phyloP scores from a whole-genome alignment of 306 rosid genomes.

The Vigna trinervia region DNA sequence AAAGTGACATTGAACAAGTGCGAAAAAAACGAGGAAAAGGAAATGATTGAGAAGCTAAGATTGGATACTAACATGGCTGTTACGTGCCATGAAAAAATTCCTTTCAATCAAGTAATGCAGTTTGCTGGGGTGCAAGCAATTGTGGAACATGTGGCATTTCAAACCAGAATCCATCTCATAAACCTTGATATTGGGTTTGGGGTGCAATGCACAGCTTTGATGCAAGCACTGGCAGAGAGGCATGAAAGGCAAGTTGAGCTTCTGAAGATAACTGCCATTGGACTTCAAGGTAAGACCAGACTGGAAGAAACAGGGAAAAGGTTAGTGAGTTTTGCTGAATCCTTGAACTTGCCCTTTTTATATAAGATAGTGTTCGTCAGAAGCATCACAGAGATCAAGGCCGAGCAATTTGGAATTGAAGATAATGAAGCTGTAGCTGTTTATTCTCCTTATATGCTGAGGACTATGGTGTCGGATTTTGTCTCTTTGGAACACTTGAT shows the following conservation, averaged over 20 bases:
- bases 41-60: not conserved
- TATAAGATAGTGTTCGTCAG: slow-evolving; percentile 47
- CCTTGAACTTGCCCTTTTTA: slow-evolving; percentile 63
- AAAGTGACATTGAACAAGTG: not conserved
- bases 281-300: slow-evolving; percentile 11
- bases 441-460: slow-evolving; percentile 45
- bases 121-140: slow-evolving; percentile 60
- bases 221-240: slow-evolving; percentile 64
- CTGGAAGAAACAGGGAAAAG: slow-evolving; percentile 55
- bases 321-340: slow-evolving; percentile 53
- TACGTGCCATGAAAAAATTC: slow-evolving; percentile 45
- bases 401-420: slow-evolving; percentile 46
- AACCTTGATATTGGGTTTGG: slow-evolving; percentile 66
- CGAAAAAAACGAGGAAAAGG: not conserved
- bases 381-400: slow-evolving; percentile 55
- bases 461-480: slow-evolving; percentile 60
- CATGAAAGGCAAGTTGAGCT: slow-evolving; percentile 50
- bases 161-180: slow-evolving; percentile 58
- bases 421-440: slow-evolving; percentile 58
- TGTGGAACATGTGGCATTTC: slow-evolving; percentile 53
- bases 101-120: slow-evolving; percentile 57
- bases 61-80: slow-evolving; percentile 15
- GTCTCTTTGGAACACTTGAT: slow-evolving; percentile 64
- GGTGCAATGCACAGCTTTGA: slow-evolving; percentile 55
- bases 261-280: slow-evolving; percentile 67